Conservation (phyloP, 2,329 filamentous ascomycete species). For the Phyllosticta paracitricarpa region DNA sequence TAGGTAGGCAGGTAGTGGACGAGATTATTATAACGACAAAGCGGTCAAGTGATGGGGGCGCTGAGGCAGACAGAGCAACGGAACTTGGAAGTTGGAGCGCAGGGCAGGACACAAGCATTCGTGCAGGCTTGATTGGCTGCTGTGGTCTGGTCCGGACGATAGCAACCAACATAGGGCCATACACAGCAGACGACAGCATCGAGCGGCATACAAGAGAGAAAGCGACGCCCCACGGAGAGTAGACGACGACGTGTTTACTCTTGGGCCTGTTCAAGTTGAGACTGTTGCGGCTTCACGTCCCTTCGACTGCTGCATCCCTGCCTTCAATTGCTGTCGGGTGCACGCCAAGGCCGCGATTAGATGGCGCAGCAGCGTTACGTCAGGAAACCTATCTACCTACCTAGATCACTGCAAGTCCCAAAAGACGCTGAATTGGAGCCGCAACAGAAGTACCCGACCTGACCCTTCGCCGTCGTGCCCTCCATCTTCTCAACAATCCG, state of each 20-base stretch:
- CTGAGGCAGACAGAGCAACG: not conserved
- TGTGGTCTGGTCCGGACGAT: not conserved
- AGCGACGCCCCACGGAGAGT: not conserved
- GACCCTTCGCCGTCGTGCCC: not conserved
- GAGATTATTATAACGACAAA: not conserved
- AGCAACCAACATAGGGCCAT: not conserved
- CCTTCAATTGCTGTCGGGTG: not conserved
- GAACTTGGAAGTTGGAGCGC: not conserved
- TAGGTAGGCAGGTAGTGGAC: too few relatives aligned
- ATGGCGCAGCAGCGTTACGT: not conserved
- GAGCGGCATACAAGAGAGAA: too few relatives aligned
- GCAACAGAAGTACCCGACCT: not conserved
- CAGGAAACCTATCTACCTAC: not conserved
- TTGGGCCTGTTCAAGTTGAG: not conserved
- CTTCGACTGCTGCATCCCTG: not conserved
- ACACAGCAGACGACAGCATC: not conserved
- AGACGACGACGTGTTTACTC: not conserved
- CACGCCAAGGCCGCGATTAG: constrained; percentile 4
- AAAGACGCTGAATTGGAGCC: constrained; percentile 5
- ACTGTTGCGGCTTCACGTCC: not conserved
- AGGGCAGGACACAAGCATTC: not conserved
- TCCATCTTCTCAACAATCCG: not conserved
- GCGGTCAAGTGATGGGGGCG: too few relatives aligned
- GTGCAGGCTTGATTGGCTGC: constrained; percentile 7
- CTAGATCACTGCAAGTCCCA: not conserved